Base-by-base conservation (phyloP, 768 basidiomycete genomes). In the Lyophyllum decastes region DNA sequence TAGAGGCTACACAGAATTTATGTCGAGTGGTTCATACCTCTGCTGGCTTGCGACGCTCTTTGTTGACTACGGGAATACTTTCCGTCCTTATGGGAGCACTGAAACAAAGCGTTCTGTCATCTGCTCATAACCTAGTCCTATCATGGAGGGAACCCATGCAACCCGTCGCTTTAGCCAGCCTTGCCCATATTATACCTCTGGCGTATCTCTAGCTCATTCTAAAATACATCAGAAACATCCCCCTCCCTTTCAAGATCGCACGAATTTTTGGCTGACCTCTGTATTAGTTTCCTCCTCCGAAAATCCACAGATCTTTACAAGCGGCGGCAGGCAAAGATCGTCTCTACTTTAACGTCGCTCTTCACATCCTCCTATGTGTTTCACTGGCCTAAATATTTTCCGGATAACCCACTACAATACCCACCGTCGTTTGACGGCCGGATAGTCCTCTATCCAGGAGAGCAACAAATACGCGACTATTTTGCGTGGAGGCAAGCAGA, bases 401-500 rank as follows among this genome's bases (percentile, higher is more conserved):
- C 90, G 0, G 77, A 88, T 46, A 82, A 74, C 0, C 81, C 86
- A 1, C 74, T 98, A 6, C 76, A 81, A 51, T 95, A 95, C 60
- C 88, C 94, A 1, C 97, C 96, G 0, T 90, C 89, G 0, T 99
- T 99, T 67, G 97, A 99, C 69, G 94, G 93, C 0, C 80, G 96
- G 48, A 85, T 93, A 47, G 82, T 95, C 0, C 68, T 90, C 16
- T 98, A 98, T 72, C 94, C 96, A 0, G 76, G 78, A 0, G 79
- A 78, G 33, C 80, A 78, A 51, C 85, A 89, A 60, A 78, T 96
- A 9, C 82, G 87, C 8, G 97, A 99, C 70, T 99, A 99, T 69
- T 95, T 98, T 69, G 75, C 92, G 0, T 99, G 97, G 97, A 76
- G 97, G 57, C 97, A 98, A 71, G 91, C 89, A 0, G 96, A 98